These are phyloP conservation scores for Mycena maculata DNA, from an alignment of 768 basidiomycete genomes.

Conservation along the genomic window DNA sequence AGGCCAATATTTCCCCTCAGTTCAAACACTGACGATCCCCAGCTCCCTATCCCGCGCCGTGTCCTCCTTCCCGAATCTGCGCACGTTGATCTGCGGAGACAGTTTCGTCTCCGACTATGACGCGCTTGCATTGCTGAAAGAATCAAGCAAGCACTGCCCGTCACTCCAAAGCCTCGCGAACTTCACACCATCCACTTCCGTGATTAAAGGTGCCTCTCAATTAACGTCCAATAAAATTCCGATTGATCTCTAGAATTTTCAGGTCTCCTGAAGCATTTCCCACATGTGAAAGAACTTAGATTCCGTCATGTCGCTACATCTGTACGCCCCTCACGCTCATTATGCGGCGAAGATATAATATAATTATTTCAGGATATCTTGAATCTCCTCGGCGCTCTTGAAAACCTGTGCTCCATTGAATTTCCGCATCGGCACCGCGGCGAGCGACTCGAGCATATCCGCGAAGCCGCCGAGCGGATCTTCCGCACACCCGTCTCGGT, in stretches of 20 bases:
- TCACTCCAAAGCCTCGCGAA: constrained; percentile 13
- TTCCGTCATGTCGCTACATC: neutral
- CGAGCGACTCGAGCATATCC: too few species aligned
- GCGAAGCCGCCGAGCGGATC: too few species aligned
- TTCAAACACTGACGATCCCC: constrained; percentile 13
- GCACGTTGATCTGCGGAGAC: constrained; percentile 13
- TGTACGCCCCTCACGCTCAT: neutral
- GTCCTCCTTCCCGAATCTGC: constrained; percentile 7
- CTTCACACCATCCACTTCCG: constrained; percentile 1
- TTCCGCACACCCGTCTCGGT: too few species aligned
- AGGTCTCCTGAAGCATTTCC: neutral
- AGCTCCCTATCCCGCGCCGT: neutral
- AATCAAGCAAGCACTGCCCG: neutral
- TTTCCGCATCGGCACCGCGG: constrained; percentile 5
- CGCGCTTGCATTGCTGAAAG: neutral
- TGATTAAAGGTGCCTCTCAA: constrained; percentile 3
- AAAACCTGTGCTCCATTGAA: constrained; percentile 2
- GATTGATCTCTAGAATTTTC: neutral
- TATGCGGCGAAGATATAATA: neutral
- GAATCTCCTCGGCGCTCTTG: neutral
- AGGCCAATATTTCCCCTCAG: neutral
- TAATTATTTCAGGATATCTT: constrained; percentile 3
- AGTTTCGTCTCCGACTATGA: neutral
- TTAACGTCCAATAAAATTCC: neutral
- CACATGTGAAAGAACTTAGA: neutral